A percentile compares a stretch with the other conserved stretches of the same genome.
These are phyloP conservation scores for Podospora comata DNA, from an alignment of 495 filamentous ascomycete genomes.

Conservation along the genomic window DNA sequence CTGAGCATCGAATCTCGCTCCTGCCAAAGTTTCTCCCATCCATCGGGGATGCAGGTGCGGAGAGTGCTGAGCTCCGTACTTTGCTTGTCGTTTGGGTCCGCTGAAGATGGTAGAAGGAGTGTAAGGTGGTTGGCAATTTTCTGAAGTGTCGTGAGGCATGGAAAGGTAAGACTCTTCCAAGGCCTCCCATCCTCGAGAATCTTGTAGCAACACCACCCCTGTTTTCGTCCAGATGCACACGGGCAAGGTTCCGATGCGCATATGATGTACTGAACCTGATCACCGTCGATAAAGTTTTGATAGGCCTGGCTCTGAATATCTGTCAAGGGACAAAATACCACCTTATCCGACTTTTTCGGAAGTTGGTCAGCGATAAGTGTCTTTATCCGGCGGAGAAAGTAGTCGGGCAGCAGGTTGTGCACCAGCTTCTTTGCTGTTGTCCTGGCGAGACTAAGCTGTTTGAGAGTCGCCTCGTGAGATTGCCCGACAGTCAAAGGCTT, in stretches of 20 bases:
- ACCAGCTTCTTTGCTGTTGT: constrained; percentile 83
- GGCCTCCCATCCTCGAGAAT: constrained; percentile 54
- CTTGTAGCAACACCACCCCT: constrained; percentile 78
- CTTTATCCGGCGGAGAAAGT: constrained; percentile 94
- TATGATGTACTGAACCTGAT: constrained; percentile 67
- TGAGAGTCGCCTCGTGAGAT: constrained; percentile 80
- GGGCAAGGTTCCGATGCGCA: constrained; percentile 62
- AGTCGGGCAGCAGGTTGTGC: constrained; percentile 81
- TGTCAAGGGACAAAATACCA: constrained; percentile 92
- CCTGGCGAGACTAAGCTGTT: constrained; percentile 76
- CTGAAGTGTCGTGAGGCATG: constrained; percentile 73
- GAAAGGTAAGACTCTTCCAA: constrained; percentile 84
- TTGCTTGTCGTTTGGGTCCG: constrained; percentile 72
- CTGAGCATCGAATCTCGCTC: constrained; percentile 75
- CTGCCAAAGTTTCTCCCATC: constrained; percentile 73
- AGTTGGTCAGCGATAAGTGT: constrained; percentile 87
- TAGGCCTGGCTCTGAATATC: constrained; percentile 81
- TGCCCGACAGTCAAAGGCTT: constrained; percentile 82
- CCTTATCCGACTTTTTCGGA: constrained; percentile 91
- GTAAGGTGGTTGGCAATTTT: constrained; percentile 92
- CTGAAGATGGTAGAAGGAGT: constrained; percentile 72
- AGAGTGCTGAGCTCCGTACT: constrained; percentile 74
- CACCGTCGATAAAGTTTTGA: constrained; percentile 70
- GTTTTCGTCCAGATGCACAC: constrained; percentile 66
- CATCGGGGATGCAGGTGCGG: constrained; percentile 67